Base-by-base conservation (phyloP, 345 rosid species). In the Bruguiera parviflora region DNA sequence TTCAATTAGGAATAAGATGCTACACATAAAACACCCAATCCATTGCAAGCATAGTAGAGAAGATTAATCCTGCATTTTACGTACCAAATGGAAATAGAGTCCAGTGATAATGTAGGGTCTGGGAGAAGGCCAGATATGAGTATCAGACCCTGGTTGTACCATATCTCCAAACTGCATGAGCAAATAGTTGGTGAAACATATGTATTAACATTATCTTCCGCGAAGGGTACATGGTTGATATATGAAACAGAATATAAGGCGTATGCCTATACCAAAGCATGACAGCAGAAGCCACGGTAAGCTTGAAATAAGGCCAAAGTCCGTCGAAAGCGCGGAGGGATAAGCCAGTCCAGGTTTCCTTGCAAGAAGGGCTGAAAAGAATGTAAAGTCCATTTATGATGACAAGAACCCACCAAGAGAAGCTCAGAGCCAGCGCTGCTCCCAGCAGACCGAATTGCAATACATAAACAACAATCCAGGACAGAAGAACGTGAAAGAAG, bases 71-170 rank as follows among this genome's bases (percentile, higher is more conserved):
- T 35, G 53, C 9, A 0, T 11, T 32, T 1, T 4, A 56, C 71
- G 53, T 86, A 92, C 99, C 97, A 92, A 15, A 95, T 92, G 53
- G 97, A 90, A 77, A 90, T 76, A 21, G 99, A 86, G 72, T 90
- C 97, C 3, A 95, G 74, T n/a, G 99, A 51, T 56, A 95, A 71
- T 31, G 92, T 87, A 1, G 99, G 89, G 69, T 85, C 70, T 11
- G 90, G 3, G 59, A 95, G 99, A 37, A 88, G 85, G 32, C 99
- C 99, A 7, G 96, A 86, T 37, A 95, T 78, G 8, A 95, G 80
- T 69, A 95, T 97, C 74, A 95, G 78, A 64, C 96, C 99, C 87
- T 95, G 99, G 74, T 64, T 84, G 84, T 92, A 95, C 96, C 99
- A 95, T 65, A 95, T 85, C 86, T 95, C 99, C 87, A 95, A 88